Conservation (phyloP, 2,329 filamentous ascomycete species). For the Aphanocladium album region DNA sequence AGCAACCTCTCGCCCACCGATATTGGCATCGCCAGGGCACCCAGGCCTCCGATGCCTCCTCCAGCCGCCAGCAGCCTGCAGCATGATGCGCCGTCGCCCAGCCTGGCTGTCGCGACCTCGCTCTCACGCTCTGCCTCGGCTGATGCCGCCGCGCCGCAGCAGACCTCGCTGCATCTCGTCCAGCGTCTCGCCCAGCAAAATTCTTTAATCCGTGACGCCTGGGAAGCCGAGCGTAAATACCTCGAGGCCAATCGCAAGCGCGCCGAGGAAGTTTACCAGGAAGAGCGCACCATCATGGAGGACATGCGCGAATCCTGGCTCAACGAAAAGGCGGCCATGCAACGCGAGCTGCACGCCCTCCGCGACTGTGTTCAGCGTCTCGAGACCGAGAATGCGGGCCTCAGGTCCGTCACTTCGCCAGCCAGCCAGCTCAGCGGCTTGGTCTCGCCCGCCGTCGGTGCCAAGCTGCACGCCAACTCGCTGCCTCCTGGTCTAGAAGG, state of each 20-base stretch:
- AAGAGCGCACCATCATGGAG: constrained; percentile 50
- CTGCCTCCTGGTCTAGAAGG: constrained; percentile 31
- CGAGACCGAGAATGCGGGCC: constrained; percentile 32
- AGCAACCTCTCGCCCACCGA: constrained; percentile 16
- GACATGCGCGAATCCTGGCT: constrained; percentile 45
- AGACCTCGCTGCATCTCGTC: constrained; percentile 31
- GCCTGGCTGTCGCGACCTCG: constrained; percentile 18
- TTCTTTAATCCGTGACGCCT: constrained; percentile 40
- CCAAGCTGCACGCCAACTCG: constrained; percentile 15
- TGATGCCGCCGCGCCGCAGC: constrained; percentile 22
- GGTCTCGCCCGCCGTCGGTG: constrained; percentile 18
- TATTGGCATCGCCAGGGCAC: constrained; percentile 6
- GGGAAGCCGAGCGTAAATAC: constrained; percentile 49
- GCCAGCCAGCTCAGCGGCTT: constrained; percentile 25
- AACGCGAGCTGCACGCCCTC: constrained; percentile 37
- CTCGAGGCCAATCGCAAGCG: constrained; percentile 49
- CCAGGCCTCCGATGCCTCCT: constrained; percentile 10
- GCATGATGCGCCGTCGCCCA: constrained; percentile 11
- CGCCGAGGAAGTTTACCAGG: constrained; percentile 51
- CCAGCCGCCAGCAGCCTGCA: constrained; percentile 1
- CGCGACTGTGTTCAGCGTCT: constrained; percentile 33
- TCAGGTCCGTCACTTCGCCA: constrained; percentile 27
- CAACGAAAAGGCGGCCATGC: constrained; percentile 36
- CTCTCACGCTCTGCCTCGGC: constrained; percentile 25
- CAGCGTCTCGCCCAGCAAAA: constrained; percentile 39